Conservation (phyloP, 805 yeast genomes). For the Kodamaea sagamina region DNA sequence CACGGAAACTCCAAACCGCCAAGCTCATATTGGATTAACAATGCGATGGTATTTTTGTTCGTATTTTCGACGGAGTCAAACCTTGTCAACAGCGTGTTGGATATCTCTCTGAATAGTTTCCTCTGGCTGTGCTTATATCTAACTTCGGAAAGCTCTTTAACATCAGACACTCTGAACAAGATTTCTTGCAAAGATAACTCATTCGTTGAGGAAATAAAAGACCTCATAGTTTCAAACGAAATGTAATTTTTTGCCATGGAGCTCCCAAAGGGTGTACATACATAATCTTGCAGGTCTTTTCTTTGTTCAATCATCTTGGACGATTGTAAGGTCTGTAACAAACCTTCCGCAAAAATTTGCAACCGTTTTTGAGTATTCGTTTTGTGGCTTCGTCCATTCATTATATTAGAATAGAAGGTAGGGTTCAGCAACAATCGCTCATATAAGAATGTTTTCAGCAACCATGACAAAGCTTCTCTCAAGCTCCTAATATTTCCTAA, state of each 20-base stretch:
- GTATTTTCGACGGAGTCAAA: slow-evolving; percentile 29
- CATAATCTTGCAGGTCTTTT: slow-evolving; percentile 13
- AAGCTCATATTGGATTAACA: slow-evolving; percentile 51
- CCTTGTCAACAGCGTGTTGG: slow-evolving; percentile 37
- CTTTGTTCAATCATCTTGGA: slow-evolving; percentile 29
- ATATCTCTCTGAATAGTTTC: slow-evolving; percentile 46
- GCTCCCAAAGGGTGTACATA: slow-evolving; percentile 44
- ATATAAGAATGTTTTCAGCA: slow-evolving; percentile 51
- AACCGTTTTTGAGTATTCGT: background rate
- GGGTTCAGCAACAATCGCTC: slow-evolving; percentile 45
- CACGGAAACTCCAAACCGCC: slow-evolving; percentile 51
- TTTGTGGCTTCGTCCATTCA: background rate
- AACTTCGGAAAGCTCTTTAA: slow-evolving; percentile 44
- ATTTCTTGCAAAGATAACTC: slow-evolving; percentile 20
- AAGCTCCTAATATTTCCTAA: slow-evolving; percentile 39
- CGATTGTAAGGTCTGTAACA: slow-evolving; percentile 33
- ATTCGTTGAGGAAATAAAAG: slow-evolving; percentile 23
- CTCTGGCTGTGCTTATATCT: slow-evolving; percentile 48
- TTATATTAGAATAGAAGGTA: slow-evolving; percentile 27
- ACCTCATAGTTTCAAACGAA: slow-evolving; percentile 44
- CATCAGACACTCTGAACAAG: slow-evolving; percentile 29
- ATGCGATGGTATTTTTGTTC: slow-evolving; percentile 45
- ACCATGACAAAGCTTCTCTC: slow-evolving; percentile 47
- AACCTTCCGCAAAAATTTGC: slow-evolving; percentile 18
- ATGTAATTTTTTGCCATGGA: slow-evolving; percentile 54